Percentiles rank a stretch among this genome's conserved stretches.
These are phyloP conservation scores for Neurospora crassa DNA, from an alignment of 2,329 filamentous ascomycete genomes.

Conservation along the genomic window DNA sequence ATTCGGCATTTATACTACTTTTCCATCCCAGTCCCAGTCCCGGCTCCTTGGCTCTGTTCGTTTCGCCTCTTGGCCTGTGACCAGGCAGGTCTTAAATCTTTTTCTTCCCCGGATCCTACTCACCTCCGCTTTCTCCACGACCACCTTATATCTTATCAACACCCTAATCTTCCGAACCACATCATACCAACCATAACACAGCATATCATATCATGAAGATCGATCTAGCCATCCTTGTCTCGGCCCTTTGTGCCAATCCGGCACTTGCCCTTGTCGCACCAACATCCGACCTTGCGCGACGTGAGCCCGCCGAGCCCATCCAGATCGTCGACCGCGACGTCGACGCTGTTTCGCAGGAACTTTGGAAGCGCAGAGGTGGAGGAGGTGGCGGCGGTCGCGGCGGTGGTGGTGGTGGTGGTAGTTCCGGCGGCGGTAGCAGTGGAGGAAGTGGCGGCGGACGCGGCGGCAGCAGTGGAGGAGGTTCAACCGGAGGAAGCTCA, in stretches of 20 bases:
- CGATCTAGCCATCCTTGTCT: constrained; percentile 13
- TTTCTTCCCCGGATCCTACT: background rate
- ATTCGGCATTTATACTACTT: background rate
- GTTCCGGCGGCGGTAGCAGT: constrained; percentile 14
- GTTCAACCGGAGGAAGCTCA: constrained; percentile 14
- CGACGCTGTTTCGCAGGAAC: constrained; percentile 25
- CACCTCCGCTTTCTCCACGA: background rate
- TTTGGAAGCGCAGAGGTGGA: constrained; percentile 53
- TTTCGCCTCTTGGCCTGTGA: background rate
- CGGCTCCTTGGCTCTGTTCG: background rate
- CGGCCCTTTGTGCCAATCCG: constrained; percentile 17
- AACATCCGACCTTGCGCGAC: constrained; percentile 1
- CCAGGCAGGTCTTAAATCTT: background rate
- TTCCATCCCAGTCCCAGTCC: background rate
- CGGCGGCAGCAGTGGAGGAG: constrained; percentile 16
- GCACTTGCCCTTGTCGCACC: constrained; percentile 7
- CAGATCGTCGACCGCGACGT: constrained; percentile 12
- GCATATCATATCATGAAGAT: constrained; percentile 4
- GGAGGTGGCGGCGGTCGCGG: constrained; percentile 43
- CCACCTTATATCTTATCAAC: background rate
- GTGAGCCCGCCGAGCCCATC: background rate
- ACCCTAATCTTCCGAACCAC: background rate
- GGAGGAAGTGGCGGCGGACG: constrained; percentile 17
- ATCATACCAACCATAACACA: background rate
- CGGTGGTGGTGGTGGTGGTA: constrained; percentile 17